Percentiles rank a stretch among this genome's conserved stretches.
phyloP scores from a whole-genome alignment of 139 green algal genomes.

The Yamagishiella unicocca region DNA sequence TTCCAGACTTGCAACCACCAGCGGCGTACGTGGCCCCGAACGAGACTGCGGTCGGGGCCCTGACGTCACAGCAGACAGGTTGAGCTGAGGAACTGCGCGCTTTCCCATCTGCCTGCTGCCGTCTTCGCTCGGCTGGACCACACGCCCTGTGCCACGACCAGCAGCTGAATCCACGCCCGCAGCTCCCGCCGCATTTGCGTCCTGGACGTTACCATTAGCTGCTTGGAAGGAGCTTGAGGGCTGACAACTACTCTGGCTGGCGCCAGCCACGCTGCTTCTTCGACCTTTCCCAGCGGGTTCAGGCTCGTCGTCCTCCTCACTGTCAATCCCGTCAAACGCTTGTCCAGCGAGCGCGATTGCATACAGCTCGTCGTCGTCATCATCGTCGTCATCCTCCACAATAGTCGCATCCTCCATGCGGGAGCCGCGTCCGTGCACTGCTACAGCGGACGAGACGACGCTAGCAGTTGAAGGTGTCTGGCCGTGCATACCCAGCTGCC shows the following conservation, averaged over 20 bases:
- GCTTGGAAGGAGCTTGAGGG: neutral
- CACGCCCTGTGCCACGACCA: no score
- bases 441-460: neutral
- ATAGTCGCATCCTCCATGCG: neutral
- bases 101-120: neutral
- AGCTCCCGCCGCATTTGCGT: no score
- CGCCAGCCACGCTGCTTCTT: no score
- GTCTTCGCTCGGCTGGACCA: neutral
- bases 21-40: neutral
- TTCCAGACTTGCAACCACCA: conserved; percentile 20
- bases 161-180: no score
- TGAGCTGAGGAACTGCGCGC: neutral
- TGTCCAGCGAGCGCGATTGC: neutral
- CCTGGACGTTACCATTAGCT: neutral
- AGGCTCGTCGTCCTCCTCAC: conserved; percentile 31
- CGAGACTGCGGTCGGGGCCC: neutral
- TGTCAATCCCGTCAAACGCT: conserved; percentile 29
- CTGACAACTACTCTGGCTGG: no score
- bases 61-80: neutral
- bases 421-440: neutral
- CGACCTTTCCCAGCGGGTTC: no score
- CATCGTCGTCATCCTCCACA: neutral
- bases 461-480: conserved; percentile 1
- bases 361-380: neutral
- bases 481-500: neutral